These are phyloP conservation scores for Erythrobasidium hasegawianum DNA, from an alignment of 1,284 basidiomycete genomes.

Conservation along the genomic window DNA sequence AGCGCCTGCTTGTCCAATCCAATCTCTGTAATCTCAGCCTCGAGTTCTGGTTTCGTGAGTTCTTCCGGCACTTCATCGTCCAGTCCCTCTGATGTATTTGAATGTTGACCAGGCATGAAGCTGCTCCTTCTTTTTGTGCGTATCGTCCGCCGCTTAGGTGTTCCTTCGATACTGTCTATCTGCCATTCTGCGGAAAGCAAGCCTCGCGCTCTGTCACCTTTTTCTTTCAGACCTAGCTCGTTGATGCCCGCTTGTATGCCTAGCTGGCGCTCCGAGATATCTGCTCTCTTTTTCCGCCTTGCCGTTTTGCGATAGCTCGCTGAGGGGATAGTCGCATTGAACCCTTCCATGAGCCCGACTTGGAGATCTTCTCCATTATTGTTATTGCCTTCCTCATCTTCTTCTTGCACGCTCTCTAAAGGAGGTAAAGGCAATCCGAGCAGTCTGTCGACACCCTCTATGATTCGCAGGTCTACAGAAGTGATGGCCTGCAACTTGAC, in stretches of 20 bases:
- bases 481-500: background rate
- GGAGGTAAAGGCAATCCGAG: slow-evolving; percentile 33
- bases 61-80: slow-evolving; percentile 9
- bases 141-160: slow-evolving; percentile 16
- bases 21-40: slow-evolving; percentile 77
- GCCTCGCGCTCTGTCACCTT: slow-evolving; percentile 23
- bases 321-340: slow-evolving; percentile 34
- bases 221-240: slow-evolving; percentile 29
- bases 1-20: slow-evolving; percentile 81
- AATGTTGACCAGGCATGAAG: slow-evolving; percentile 20
- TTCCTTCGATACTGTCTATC: slow-evolving; percentile 32
- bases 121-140: slow-evolving; percentile 27
- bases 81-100: background rate
- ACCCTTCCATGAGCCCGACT: slow-evolving; percentile 32
- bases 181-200: slow-evolving; percentile 4
- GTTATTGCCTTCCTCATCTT: slow-evolving; percentile 5
- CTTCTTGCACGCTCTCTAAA: slow-evolving; percentile 10
- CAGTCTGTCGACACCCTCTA: slow-evolving; percentile 35
- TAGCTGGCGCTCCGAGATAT: slow-evolving; percentile 26
- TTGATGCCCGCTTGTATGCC: slow-evolving; percentile 22
- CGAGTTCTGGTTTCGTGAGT: slow-evolving; percentile 57
- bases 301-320: slow-evolving; percentile 15
- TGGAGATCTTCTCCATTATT: background rate
- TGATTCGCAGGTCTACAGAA: slow-evolving; percentile 31
- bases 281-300: slow-evolving; percentile 30